Conservation (phyloP, 2,329 filamentous ascomycete species). For the Xylaria sp. region DNA sequence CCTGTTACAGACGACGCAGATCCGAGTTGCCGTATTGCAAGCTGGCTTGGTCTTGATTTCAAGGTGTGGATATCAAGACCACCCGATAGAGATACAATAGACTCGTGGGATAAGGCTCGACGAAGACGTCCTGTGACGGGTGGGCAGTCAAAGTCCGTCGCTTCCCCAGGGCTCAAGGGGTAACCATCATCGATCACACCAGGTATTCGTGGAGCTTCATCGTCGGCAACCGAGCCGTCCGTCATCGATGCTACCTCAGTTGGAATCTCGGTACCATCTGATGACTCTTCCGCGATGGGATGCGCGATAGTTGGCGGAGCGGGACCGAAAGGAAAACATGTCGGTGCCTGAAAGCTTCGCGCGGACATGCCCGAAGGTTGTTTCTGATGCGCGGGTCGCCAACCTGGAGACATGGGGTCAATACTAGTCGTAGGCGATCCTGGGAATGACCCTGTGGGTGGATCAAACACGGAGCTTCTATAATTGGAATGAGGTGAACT, state of each 20-base stretch:
- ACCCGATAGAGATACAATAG: conserved; percentile 82
- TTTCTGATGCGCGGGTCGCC: conserved; percentile 59
- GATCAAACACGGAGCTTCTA: conserved; percentile 80
- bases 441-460: conserved; percentile 71
- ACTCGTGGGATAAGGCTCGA: conserved; percentile 80
- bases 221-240: conserved; percentile 46
- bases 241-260: conserved; percentile 42
- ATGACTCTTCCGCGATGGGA: conserved; percentile 38
- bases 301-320: conserved; percentile 33
- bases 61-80: conserved; percentile 91
- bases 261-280: conserved; percentile 41
- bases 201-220: conserved; percentile 33
- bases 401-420: conserved; percentile 68
- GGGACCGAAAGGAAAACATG: conserved; percentile 33
- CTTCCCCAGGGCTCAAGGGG: conserved; percentile 33
- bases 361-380: conserved; percentile 61
- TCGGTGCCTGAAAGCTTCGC: conserved; percentile 51
- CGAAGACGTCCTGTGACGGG: conserved; percentile 58
- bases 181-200: conserved; percentile 38
- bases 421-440: conserved; percentile 82
- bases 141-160: conserved; percentile 43
- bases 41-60: conserved; percentile 75
- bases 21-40: conserved; percentile 63
- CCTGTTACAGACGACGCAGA: conserved; percentile 60
- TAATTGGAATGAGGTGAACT: conserved; percentile 81